Evolutionary conservation across 257 asterid genomes (phyloP).

Genomic region (Solanum peruvianum): DNA sequence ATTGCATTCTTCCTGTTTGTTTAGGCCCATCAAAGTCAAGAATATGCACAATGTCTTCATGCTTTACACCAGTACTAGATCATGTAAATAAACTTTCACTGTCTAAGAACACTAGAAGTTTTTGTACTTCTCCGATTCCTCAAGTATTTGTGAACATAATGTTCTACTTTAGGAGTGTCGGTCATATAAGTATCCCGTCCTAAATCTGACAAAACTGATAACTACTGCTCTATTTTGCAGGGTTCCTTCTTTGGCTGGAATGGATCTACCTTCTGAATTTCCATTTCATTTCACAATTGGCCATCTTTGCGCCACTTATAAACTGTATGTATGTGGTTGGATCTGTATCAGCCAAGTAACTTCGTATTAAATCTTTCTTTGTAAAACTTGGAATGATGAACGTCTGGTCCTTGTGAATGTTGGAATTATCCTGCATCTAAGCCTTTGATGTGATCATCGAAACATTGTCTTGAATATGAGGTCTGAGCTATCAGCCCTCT

Average conservation of each 20-base stretch:
- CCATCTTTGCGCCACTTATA: not conserved
- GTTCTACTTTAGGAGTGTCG: not conserved
- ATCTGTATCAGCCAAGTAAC: not conserved
- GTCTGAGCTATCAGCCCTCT: not conserved
- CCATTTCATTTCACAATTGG: not conserved
- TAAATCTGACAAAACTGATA: not conserved
- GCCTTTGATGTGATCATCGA: not conserved
- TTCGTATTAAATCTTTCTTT: not conserved
- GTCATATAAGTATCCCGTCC: not conserved
- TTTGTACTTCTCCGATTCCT: not conserved
- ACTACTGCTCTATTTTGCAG: conserved; percentile 25
- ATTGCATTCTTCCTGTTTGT: conserved; percentile 60
- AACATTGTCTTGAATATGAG: not conserved
- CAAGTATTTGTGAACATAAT: not conserved
- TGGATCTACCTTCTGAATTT: conserved; percentile 66
- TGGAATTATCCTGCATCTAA: not conserved
- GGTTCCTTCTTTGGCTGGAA: conserved; percentile 87
- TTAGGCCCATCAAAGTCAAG: conserved; percentile 82
- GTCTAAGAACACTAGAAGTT: conserved; percentile 16
- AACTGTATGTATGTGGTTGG: not conserved
- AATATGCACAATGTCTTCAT: conserved; percentile 81
- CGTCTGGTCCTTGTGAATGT: not conserved
- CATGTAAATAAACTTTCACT: conserved; percentile 43
- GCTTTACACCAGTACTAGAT: conserved; percentile 79
- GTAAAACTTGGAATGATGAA: not conserved